Percentiles rank a stretch among this genome's conserved stretches.
phyloP scores from a whole-genome alignment of 2,329 filamentous ascomycete species.

The Monosporascus ibericus region DNA sequence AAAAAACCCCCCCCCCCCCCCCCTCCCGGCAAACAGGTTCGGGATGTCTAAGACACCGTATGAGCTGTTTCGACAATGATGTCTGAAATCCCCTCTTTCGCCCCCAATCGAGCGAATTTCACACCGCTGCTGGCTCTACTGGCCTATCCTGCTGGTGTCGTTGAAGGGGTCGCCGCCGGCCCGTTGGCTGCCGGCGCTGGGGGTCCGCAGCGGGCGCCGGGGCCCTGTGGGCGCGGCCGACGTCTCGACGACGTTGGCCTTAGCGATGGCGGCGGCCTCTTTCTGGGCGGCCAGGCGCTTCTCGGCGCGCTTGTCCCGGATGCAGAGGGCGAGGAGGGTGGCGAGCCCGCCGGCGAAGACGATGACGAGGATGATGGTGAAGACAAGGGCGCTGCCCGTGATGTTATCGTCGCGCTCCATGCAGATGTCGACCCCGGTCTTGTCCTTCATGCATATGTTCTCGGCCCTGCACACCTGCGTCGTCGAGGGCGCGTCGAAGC shows the following conservation, averaged over 20 bases:
- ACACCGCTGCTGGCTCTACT: background rate
- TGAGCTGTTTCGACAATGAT: background rate
- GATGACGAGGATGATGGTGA: conserved; percentile 41
- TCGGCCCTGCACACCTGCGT: conserved; percentile 35
- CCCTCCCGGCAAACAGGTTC: too few relatives aligned
- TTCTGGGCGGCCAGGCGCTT: conserved; percentile 37
- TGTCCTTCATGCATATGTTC: conserved; percentile 39
- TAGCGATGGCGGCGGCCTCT: conserved; percentile 45
- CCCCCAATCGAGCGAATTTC: background rate
- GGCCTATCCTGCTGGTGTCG: background rate
- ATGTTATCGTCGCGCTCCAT: conserved; percentile 34
- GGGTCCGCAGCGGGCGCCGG: background rate
- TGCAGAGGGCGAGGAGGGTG: conserved; percentile 45
- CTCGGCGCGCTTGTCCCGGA: conserved; percentile 40
- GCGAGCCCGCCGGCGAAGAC: conserved; percentile 31
- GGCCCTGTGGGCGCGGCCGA: background rate
- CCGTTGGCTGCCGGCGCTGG: background rate
- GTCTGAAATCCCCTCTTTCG: background rate
- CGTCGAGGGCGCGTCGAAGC: conserved; percentile 30
- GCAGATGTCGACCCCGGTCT: conserved; percentile 35
- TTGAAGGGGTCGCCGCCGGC: background rate
- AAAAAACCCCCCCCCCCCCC: too few relatives aligned
- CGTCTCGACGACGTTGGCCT: conserved; percentile 29
- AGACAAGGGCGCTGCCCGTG: conserved; percentile 37
- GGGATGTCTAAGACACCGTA: background rate